Base-by-base conservation (phyloP, 2,329 filamentous ascomycete species). In the Saccharata proteae region DNA sequence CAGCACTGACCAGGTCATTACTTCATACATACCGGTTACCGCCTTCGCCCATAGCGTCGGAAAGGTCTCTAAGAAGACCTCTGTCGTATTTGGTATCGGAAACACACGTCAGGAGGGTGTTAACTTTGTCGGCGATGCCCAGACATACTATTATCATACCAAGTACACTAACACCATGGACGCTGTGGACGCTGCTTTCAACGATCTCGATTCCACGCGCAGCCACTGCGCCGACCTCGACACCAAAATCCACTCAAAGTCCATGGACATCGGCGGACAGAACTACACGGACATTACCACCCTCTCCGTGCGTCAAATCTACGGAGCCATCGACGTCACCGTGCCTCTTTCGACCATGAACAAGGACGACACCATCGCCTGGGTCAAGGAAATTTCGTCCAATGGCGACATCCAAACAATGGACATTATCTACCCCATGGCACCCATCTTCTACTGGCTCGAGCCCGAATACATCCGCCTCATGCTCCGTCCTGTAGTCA, bases 341-440 rank as follows among this genome's bases (percentile, higher is more conserved):
- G 58, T 61, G 16, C 49, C 55, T 6, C 45, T 50, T 4, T 18
- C 21, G 1, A 15, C 33, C 18, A 43, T 48, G 5, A 40, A 54
- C 30, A 50, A 47, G 2, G 40, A 36, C 13, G 37, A 52, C 15
- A 41, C 51, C 4, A 38, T 57, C 16, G 54, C 49, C 5, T 62
- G 61, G 24, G 48, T 61, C 35, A 62, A 62, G 30, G 58, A 62
- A 36, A 51, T 62, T 22, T 59, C 55, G 5, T 60, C 56, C 18
- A 49, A 61, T 35, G 58, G 57, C 3, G 60, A 62, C 35, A 39
- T 58, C 23, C 58, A 61, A 30, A 62, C 59, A 1, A 46, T 61
- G 11, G 59, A 62, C 38, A 48, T 62, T 22, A 57, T 61, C 20
- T 58, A 52, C 44, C 55, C 58, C 2, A 47, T 52, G 4, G 57